Percentiles rank a stretch among this genome's conserved stretches.
Evolutionary conservation across 306 rosid species (phyloP).

Genomic region (Dalbergia oliveri): DNA sequence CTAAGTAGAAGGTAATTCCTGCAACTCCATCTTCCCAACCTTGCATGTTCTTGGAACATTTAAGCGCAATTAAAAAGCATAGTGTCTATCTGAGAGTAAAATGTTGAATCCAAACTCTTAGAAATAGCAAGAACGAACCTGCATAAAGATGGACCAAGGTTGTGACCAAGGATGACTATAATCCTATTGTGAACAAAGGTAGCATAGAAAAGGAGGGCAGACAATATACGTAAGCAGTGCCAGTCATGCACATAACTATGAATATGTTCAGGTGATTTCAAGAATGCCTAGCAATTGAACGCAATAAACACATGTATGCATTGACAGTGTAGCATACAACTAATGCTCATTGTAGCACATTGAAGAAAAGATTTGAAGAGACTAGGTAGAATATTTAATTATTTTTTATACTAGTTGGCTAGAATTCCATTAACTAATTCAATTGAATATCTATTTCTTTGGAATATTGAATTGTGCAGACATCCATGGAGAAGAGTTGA

Average conservation of each 20-base stretch:
- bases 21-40: constrained; percentile 54
- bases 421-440: neutral
- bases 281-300: too few relatives aligned
- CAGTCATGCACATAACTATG: constrained; percentile 5
- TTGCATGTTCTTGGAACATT: constrained; percentile 33
- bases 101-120: constrained; percentile 27
- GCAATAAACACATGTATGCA: too few relatives aligned
- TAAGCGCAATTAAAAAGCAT: constrained; percentile 31
- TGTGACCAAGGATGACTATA: constrained; percentile 2
- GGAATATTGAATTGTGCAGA: neutral
- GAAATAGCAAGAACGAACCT: constrained; percentile 49
- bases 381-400: neutral
- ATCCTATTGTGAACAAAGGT: neutral
- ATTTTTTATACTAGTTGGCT: neutral
- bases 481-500: constrained; percentile 17
- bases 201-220: neutral
- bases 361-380: neutral
- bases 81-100: constrained; percentile 20
- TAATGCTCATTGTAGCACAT: neutral
- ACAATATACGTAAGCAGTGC: neutral
- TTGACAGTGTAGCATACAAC: neutral
- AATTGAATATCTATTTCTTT: neutral
- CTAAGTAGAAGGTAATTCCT: constrained; percentile 57
- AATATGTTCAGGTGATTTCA: neutral
- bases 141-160: constrained; percentile 44